A percentile compares a stretch with the other conserved stretches of the same genome.
Conservation (phyloP, 176 grass and related monocot species). For the Eremochloa ophiuroides region DNA sequence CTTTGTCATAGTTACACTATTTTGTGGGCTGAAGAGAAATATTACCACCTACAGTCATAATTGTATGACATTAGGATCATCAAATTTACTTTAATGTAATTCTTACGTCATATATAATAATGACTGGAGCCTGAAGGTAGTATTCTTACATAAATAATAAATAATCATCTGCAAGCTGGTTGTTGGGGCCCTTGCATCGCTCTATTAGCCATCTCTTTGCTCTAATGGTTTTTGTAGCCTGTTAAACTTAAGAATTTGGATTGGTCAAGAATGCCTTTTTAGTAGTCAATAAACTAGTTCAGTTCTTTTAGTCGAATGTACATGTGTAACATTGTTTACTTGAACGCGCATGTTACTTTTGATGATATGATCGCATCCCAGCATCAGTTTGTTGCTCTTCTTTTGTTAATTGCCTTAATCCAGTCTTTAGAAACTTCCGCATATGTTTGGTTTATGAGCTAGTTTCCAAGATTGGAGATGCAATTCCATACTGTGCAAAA, state of each 20-base stretch:
- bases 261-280: background rate
- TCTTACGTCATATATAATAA: background rate
- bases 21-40: constrained; percentile 6
- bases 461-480: constrained; percentile 58
- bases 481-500: constrained; percentile 78
- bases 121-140: background rate
- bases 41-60: background rate
- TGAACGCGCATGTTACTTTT: background rate
- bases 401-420: constrained; percentile 43
- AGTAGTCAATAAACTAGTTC: background rate
- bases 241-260: background rate
- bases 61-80: background rate
- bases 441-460: constrained; percentile 79
- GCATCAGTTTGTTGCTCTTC: background rate
- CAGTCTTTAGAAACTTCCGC: constrained; percentile 75
- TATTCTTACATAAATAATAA: background rate
- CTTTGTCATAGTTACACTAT: background rate
- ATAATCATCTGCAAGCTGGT: background rate
- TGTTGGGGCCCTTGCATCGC: background rate
- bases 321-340: background rate
- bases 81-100: background rate
- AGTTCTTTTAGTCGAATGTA: background rate
- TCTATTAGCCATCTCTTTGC: background rate
- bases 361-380: background rate
- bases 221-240: background rate